Conservation (phyloP, 164 flowering plant genomes). For the Cinnamomum micranthum region DNA sequence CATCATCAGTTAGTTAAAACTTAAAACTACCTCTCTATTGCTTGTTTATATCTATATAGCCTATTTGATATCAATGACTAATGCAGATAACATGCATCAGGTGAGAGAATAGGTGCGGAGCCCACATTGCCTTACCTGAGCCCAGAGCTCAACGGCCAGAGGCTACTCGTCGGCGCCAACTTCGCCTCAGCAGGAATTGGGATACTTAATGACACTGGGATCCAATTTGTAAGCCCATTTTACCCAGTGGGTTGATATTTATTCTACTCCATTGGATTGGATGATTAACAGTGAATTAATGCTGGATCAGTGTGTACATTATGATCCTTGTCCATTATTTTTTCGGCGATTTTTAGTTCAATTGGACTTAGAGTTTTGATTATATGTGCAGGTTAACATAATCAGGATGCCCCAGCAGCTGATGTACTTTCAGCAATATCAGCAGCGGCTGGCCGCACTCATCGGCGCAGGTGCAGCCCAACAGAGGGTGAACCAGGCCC, state of each 20-base stretch:
- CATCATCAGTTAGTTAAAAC: conserved; percentile 40
- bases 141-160: conserved; percentile 49
- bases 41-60: background rate
- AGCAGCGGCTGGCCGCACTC: conserved; percentile 30
- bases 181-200: conserved; percentile 86
- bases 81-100: conserved; percentile 21
- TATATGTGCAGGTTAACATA: conserved; percentile 42
- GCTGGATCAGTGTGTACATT: background rate
- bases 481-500: conserved; percentile 38
- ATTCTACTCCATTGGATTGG: background rate
- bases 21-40: too few relatives aligned
- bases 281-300: background rate
- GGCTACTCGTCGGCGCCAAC: conserved; percentile 69
- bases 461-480: conserved; percentile 34
- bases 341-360: background rate
- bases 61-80: background rate
- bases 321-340: background rate
- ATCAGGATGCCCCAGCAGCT: conserved; percentile 44
- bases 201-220: conserved; percentile 70
- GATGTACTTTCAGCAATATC: conserved; percentile 40
- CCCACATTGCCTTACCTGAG: conserved; percentile 54
- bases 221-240: conserved; percentile 57
- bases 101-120: conserved; percentile 42
- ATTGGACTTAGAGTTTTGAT: background rate
- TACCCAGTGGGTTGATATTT: background rate